Evolutionary conservation across 1,284 basidiomycete genomes (phyloP).

Genomic region (Athelia psychrophila): DNA sequence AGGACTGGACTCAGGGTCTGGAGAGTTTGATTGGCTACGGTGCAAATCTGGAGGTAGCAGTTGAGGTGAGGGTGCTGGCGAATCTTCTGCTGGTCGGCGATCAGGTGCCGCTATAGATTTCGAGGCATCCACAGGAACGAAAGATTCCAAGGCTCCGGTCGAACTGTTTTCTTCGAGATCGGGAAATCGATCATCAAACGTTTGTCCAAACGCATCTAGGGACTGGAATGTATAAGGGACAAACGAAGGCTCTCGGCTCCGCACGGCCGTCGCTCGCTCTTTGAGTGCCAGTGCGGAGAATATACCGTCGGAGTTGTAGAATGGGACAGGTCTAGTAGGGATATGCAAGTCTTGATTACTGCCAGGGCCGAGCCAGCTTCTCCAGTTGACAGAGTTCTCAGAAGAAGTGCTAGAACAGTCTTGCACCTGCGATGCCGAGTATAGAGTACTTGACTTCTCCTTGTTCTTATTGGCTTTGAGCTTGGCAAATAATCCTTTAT

Average conservation of each 20-base stretch:
- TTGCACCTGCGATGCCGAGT: neutral
- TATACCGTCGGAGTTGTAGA: too few species aligned
- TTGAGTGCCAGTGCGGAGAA: too few species aligned
- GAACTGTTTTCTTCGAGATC: neutral
- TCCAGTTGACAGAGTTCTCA: neutral
- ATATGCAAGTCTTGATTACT: neutral
- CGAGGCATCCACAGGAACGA: too few species aligned
- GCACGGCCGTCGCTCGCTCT: too few species aligned
- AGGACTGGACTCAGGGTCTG: neutral
- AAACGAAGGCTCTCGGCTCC: too few species aligned
- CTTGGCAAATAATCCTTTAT: slow-evolving; percentile 17
- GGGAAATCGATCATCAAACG: neutral
- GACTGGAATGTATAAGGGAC: too few species aligned
- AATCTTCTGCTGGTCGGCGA: too few species aligned
- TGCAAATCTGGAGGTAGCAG: too few species aligned
- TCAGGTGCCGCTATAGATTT: too few species aligned
- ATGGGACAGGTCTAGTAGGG: too few species aligned
- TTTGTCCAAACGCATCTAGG: neutral
- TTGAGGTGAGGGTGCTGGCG: too few species aligned
- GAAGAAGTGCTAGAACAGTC: neutral
- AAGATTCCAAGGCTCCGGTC: neutral
- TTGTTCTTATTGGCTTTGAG: neutral
- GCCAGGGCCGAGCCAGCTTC: neutral
- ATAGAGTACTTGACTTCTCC: neutral
- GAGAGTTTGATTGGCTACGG: neutral